phyloP scores from a whole-genome alignment of 331 rosid species.

The Rhamnella rubrinervis region DNA sequence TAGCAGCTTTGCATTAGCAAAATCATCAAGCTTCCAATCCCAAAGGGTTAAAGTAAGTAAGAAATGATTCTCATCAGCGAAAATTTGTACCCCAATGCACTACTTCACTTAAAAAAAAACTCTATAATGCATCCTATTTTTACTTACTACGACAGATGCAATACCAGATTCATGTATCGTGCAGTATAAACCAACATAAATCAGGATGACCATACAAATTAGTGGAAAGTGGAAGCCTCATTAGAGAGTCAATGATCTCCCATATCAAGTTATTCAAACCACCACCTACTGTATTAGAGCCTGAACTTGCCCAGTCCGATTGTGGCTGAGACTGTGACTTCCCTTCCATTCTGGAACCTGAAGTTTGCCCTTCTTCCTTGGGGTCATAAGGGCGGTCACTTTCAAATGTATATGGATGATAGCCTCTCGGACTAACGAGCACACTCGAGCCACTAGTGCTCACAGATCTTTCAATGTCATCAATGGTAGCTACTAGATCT shows the following conservation, averaged over 20 bases:
- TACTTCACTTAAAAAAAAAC: conserved; percentile 29
- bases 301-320: conserved; percentile 33
- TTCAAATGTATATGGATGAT: conserved; percentile 42
- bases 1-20: conserved; percentile 4
- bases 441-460: conserved; percentile 55
- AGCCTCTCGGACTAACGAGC: conserved; percentile 53
- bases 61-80: background rate
- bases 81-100: conserved; percentile 3
- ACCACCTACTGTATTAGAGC: conserved; percentile 17
- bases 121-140: conserved; percentile 23
- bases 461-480: conserved; percentile 64
- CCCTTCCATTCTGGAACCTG: conserved; percentile 20
- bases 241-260: conserved; percentile 5
- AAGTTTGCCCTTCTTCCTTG: conserved; percentile 38
- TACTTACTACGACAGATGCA: conserved; percentile 28
- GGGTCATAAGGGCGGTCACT: conserved; percentile 26
- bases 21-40: conserved; percentile 13
- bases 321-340: background rate
- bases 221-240: conserved; percentile 30
- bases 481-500: conserved; percentile 59
- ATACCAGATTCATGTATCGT: background rate
- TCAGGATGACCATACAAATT: conserved; percentile 13
- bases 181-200: conserved; percentile 36
- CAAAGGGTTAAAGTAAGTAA: background rate
- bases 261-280: background rate